Evolutionary conservation across 768 basidiomycete genomes (phyloP), one percentile per base, ranked within the genome.

Genomic region (Pisolithus sp.): DNA sequence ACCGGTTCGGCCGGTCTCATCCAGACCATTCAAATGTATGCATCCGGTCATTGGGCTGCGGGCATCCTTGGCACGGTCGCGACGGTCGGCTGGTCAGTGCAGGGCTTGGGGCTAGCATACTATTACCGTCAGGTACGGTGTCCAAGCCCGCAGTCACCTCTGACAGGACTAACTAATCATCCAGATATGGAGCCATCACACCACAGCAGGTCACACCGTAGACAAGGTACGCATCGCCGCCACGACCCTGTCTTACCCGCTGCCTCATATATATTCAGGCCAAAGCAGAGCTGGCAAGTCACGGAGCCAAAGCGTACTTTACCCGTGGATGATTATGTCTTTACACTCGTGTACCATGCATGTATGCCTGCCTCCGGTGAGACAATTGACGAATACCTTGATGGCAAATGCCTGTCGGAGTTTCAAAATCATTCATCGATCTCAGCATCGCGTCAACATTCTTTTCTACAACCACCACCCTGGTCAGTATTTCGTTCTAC

Each of bases 1-100:
- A 95, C 95, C 42, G 96, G 96, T 34, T 91, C 93, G 43, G 94
- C 93, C 24, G 95, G 96, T 15, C 76, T 99, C 48, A 93, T 98
- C 62, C 90, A 93, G 69, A 94, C 86, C 43, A 89, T 98, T 58
- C 76, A 83, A 53, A 81, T 87, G 76, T 95, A 84, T 65, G 75
- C 78, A 2, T 71, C 76, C 42, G 81, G 82, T 43, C 77, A 82
- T 49, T 82, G 89, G 73, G 83, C 80, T 30, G 86, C 93, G 18
- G 96, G 82, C 50, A 75, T 95, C 50, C 76, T 98, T 49, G 84
- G 91, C 44, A 74, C 83, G 15, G 68, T 98, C 42, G 79, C 94
- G 9, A 89, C 89, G 9, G 76, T 83, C 24, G 93, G 92, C 36
- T 99, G 95, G 95, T 75, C 76, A 5, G 51, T 94, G 23, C 93